Evolutionary conservation across 495 filamentous ascomycete genomes (phyloP).

Genomic region (Saxophila tyrrhenica): DNA sequence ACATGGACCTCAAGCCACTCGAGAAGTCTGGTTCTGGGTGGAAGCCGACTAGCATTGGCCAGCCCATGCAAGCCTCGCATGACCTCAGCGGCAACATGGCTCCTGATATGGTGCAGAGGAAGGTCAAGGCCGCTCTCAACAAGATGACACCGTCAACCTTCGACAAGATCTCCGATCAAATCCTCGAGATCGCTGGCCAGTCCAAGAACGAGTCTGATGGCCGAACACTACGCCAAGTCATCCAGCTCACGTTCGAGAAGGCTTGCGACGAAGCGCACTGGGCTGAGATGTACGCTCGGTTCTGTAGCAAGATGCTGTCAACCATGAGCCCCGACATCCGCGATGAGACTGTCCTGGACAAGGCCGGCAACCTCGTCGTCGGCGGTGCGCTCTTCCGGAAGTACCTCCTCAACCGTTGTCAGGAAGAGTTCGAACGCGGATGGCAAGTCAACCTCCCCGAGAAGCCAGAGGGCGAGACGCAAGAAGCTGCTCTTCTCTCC

Average conservation of each 20-base stretch:
- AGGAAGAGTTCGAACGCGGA: conserved; percentile 97
- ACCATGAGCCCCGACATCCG: conserved; percentile 92
- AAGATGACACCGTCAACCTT: conserved; percentile 99
- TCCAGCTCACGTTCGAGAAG: conserved; percentile 98
- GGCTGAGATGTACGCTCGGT: conserved; percentile 98
- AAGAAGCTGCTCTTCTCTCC: conserved; percentile 73
- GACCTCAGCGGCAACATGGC: conserved; percentile 56
- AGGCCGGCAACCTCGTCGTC: conserved; percentile 70
- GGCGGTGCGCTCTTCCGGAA: conserved; percentile 94
- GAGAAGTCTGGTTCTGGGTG: conserved; percentile 60
- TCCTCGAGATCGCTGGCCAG: conserved; percentile 82
- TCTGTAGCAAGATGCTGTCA: conserved; percentile 94
- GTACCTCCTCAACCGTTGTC: conserved; percentile 95
- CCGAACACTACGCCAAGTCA: conserved; percentile 90
- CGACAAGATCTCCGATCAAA: conserved; percentile 86
- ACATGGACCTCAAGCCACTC: conserved; percentile 70
- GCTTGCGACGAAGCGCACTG: conserved; percentile 97
- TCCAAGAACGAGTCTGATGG: conserved; percentile 94
- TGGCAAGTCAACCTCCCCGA: conserved; percentile 86
- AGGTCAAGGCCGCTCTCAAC: conserved; percentile 96
- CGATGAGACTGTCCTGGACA: conserved; percentile 86
- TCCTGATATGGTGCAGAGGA: conserved; percentile 90
- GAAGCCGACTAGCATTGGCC: conserved; percentile 64
- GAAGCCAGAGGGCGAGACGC: conserved; percentile 62
- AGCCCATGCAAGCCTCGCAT: conserved; percentile 34